Evolutionary conservation across 192 early-diverging fungal genomes (phyloP), one percentile per base, ranked within the genome.

Genomic region (Neocallimastix lanati): DNA sequence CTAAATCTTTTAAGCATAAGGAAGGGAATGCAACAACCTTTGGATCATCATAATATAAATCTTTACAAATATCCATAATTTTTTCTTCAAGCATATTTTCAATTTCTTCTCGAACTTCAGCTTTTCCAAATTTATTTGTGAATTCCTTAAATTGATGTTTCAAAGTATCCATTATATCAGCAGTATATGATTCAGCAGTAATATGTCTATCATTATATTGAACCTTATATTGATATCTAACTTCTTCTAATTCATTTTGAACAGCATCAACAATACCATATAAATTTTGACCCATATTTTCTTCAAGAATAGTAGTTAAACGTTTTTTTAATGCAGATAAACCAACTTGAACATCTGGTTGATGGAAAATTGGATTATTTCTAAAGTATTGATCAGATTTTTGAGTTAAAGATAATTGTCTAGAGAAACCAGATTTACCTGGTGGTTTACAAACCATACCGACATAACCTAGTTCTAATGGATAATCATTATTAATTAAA

Each of bases 171-270:
- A 99, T 93, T 16, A 93, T 91, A 78, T 99, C 97, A 6, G 96
- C 94, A 77, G 94, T 94, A 85, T 99, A 99, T 25, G 93, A 94
- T 85, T 99, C 96, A 50, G 97, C 92, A 28, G 94, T 94, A 79
- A 99, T 93, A 29, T 91, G 88, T 80, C 95, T 92, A 85, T 99
- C 97, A 80, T 98, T 98, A 89, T 98, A 99, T 77, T 96, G 94
- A 15, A 99, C 97, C 85, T 99, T 99, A 88, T 96, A 96, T 87
- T 98, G 95, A 84, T 99, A 99, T 18, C 92, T 89, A 15, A 96
- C 91, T 85, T 99, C 96, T 78, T 98, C 96, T 58, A 99, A 88
- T 82, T 99, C 96, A 81, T 82, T 87, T 80, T 98, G 93, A n/a
- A 99, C 97, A 0, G 94, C 92, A 78, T 96, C 93, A n/a, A 93